Evolutionary conservation across 768 basidiomycete species (phyloP).

Genomic region (Dentipellis fragilis): DNA sequence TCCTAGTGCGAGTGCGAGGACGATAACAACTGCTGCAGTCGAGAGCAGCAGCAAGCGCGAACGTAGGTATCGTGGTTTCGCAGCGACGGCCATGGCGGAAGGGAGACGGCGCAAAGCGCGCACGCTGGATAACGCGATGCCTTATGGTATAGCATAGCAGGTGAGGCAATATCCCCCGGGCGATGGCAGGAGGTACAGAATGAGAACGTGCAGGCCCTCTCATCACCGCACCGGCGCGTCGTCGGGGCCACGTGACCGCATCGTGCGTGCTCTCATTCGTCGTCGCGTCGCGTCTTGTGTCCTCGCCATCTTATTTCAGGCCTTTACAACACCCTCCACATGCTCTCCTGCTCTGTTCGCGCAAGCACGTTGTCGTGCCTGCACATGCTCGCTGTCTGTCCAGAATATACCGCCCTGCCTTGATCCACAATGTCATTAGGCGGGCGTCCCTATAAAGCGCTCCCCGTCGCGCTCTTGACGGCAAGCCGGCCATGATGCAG

Average conservation of each 20-base stretch:
- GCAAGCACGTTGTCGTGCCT: background rate
- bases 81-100: background rate
- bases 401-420: too few relatives aligned
- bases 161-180: too few relatives aligned
- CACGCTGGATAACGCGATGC: background rate
- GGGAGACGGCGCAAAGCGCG: background rate
- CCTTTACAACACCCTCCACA: background rate
- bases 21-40: conserved; percentile 4
- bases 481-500: background rate
- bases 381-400: background rate
- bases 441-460: too few relatives aligned
- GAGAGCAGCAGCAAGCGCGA: background rate
- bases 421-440: too few relatives aligned
- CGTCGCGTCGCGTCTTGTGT: background rate
- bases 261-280: background rate
- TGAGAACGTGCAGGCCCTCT: background rate
- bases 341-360: background rate
- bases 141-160: background rate
- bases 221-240: background rate
- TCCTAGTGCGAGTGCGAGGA: conserved; percentile 18
- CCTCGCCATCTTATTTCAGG: too few relatives aligned
- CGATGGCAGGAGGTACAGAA: background rate
- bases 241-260: background rate
- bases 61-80: background rate
- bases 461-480: too few relatives aligned